Evolutionary conservation across 2,329 filamentous ascomycete genomes (phyloP).

Genomic region (Pseudopithomyces maydicus): DNA sequence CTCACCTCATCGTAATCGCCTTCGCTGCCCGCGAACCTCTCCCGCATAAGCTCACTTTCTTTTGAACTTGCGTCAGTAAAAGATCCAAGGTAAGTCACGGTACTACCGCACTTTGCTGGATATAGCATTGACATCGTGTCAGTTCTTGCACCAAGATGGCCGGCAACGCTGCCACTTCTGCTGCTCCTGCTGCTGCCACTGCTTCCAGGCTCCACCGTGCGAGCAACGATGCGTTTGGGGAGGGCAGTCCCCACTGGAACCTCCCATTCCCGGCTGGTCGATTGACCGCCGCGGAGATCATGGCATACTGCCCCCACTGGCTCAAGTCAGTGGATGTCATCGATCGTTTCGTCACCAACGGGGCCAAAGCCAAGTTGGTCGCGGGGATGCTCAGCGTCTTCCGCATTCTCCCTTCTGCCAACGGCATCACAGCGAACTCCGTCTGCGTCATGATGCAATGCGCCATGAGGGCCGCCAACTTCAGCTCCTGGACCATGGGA

Average conservation of each 20-base stretch:
- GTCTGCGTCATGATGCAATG: constrained; percentile 10
- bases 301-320: constrained; percentile 29
- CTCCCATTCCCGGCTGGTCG: constrained; percentile 26
- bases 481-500: constrained; percentile 18
- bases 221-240: constrained; percentile 21
- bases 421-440: neutral
- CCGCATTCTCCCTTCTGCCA: neutral
- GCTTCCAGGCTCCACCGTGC: constrained; percentile 6
- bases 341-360: constrained; percentile 30
- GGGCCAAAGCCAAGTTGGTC: constrained; percentile 7
- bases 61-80: neutral
- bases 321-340: constrained; percentile 30
- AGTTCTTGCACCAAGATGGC: neutral
- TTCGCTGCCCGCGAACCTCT: too few species aligned
- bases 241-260: constrained; percentile 19
- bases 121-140: neutral
- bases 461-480: constrained; percentile 15
- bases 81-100: neutral
- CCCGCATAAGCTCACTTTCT: too few species aligned
- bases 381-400: neutral
- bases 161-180: constrained; percentile 1
- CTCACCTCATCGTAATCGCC: neutral
- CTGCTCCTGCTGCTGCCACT: constrained; percentile 23
- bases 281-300: constrained; percentile 31
- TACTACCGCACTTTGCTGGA: neutral